Percentiles rank a stretch among this genome's conserved stretches.
Evolutionary conservation across 2,329 filamentous ascomycete species (phyloP).

Genomic region (Phaeosphaeriaceae sp.): DNA sequence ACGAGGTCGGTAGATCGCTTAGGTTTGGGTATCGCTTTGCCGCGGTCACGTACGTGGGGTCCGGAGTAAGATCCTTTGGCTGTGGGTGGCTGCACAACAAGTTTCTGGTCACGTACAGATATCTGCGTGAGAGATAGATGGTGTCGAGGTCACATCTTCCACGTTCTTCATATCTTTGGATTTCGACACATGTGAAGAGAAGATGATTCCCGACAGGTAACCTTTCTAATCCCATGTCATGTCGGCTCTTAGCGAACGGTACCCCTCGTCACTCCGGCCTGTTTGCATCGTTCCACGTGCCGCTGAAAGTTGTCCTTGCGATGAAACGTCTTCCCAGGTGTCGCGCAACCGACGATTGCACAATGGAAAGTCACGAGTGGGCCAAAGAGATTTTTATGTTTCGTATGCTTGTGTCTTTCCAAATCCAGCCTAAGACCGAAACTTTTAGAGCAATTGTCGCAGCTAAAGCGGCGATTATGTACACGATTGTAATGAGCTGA

Average conservation of each 20-base stretch:
- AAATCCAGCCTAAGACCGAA: conserved; percentile 10
- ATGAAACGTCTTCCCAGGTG: conserved; percentile 1
- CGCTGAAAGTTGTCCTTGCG: conserved; percentile 6
- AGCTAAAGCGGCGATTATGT: background rate
- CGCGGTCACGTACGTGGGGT: background rate
- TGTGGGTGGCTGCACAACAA: background rate
- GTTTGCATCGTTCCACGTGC: background rate
- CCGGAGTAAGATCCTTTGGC: background rate
- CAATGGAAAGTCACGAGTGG: background rate
- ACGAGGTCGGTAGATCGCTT: background rate
- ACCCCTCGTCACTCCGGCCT: background rate
- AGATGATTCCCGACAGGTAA: background rate
- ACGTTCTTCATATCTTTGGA: background rate
- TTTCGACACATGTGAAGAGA: background rate
- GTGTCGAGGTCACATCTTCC: too few relatives aligned
- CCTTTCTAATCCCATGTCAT: background rate
- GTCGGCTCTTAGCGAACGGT: background rate
- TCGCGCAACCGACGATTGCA: conserved; percentile 3
- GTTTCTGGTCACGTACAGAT: background rate
- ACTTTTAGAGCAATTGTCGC: background rate
- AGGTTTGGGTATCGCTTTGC: background rate
- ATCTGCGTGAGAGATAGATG: too few relatives aligned
- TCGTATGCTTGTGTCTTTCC: conserved; percentile 4
- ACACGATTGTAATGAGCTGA: background rate
- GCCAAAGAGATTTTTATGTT: background rate